Percentiles rank a stretch among this genome's conserved stretches.
These are phyloP conservation scores for Mycosphaerella arachidis DNA, from an alignment of 2,329 filamentous ascomycete genomes.

Conservation along the genomic window DNA sequence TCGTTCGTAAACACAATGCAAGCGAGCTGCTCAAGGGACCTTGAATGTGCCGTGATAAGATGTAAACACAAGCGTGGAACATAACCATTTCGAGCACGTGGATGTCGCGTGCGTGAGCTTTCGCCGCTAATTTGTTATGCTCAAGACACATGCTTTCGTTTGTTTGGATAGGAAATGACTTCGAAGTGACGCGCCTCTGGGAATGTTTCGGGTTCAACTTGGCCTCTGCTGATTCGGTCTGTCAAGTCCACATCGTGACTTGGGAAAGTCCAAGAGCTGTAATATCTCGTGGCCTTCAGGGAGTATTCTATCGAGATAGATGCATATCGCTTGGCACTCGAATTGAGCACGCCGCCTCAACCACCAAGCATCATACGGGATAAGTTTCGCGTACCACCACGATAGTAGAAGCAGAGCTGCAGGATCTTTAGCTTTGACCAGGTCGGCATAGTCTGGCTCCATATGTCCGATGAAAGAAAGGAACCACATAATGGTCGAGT, in stretches of 20 bases:
- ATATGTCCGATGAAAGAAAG: slow-evolving; percentile 47
- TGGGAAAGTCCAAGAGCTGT: slow-evolving; percentile 14
- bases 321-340: slow-evolving; percentile 49
- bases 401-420: slow-evolving; percentile 52
- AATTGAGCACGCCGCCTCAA: slow-evolving; percentile 43
- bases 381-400: slow-evolving; percentile 52
- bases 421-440: slow-evolving; percentile 51
- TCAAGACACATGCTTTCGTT: neutral
- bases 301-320: slow-evolving; percentile 36
- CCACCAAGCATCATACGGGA: slow-evolving; percentile 48
- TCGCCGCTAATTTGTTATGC: neutral
- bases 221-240: neutral
- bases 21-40: neutral
- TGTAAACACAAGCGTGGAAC: neutral
- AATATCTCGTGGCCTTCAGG: slow-evolving; percentile 7
- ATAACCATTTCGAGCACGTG: neutral
- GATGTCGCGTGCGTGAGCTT: neutral
- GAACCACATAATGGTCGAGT: slow-evolving; percentile 44
- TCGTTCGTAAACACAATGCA: too few species aligned
- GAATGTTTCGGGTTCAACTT: neutral
- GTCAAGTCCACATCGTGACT: slow-evolving; percentile 5
- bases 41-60: neutral
- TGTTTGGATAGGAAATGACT: neutral
- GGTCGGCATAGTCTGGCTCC: slow-evolving; percentile 38
- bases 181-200: neutral